Evolutionary conservation across 805 yeast genomes (phyloP).

Genomic region (Saccharomycopsis capsularis): DNA sequence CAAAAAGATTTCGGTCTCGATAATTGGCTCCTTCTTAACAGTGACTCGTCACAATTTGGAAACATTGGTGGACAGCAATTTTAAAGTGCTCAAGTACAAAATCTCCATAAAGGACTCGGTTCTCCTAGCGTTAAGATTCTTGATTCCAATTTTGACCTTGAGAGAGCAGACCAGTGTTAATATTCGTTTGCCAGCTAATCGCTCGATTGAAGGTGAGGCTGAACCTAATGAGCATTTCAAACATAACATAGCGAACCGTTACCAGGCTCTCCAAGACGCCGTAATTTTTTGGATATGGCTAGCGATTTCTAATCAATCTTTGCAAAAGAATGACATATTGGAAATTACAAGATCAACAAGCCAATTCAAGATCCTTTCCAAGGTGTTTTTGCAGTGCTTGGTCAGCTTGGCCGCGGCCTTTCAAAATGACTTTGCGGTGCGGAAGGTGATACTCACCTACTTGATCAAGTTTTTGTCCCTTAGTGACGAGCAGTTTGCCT

Average conservation of each 20-base stretch:
- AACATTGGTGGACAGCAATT: not conserved
- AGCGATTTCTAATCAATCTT: slow-evolving; percentile 23
- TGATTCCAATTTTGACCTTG: slow-evolving; percentile 32
- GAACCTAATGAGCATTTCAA: not conserved
- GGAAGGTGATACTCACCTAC: slow-evolving; percentile 44
- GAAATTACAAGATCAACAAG: not conserved
- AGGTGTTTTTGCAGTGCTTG: slow-evolving; percentile 24
- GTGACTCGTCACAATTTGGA: not conserved
- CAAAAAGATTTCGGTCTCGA: slow-evolving; percentile 3
- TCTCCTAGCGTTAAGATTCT: slow-evolving; percentile 35
- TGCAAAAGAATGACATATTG: not conserved
- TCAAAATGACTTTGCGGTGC: slow-evolving; percentile 26
- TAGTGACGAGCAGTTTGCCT: slow-evolving; percentile 49
- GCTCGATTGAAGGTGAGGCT: not conserved
- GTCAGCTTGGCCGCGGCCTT: slow-evolving; percentile 32
- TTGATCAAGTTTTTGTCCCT: slow-evolving; percentile 56
- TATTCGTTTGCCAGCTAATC: not conserved
- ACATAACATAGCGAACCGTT: slow-evolving; percentile 3
- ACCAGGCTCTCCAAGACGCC: slow-evolving; percentile 26
- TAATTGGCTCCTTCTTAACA: slow-evolving; percentile 10
- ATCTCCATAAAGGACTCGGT: slow-evolving; percentile 27
- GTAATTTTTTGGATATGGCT: slow-evolving; percentile 34
- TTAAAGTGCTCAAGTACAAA: not conserved
- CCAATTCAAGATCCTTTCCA: slow-evolving; percentile 3
- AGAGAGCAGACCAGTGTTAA: slow-evolving; percentile 4